Evolutionary conservation across 768 basidiomycete species (phyloP), one percentile per base, ranked within the genome.

Genomic region (Crucibulum laeve): DNA sequence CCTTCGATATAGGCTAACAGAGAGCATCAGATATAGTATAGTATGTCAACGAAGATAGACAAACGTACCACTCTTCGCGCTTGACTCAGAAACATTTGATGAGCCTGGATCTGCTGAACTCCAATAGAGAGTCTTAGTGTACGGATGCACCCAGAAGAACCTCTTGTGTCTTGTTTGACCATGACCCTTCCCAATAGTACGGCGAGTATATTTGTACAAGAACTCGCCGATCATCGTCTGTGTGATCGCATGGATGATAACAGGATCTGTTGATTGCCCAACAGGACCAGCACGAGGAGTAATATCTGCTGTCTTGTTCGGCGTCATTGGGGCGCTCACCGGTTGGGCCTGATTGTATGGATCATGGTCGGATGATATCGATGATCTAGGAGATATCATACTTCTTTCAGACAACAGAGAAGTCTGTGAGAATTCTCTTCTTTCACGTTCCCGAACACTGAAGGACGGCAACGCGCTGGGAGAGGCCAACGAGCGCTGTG

Each of bases 201-300:
- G 78, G 40, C 95, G 77, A 6, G 95, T 97, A 66, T 99, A 97
- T 73, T 98, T 98, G 77, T 89, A 91, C 69, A 99, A 64, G 67
- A 93, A 97, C 71, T 98, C 95, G 39, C 96, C 95, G 52, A 98
- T 98, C 96, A 99, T 99, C 18, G 94, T 96, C 72, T 98, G 95
- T 13, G 96, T 99, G 53, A 98, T 97, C 1, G 94, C 87, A 59
- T 97, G 95, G 52, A 98, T 96, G 56, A 96, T 69, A 2, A 74
- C 67, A 3, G 93, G 94, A 57, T 99, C 95, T 21, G 95, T 96
- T 15, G 83, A 67, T 35, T 70, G 74, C 25, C 61, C 65, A 21
- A 54, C 61, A 32, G 53, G 46, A 40, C 64, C 58, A 8, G 65
- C 63, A 6, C 68, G 63, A 25, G 71, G 65, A 0, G 71, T 70